Evolutionary conservation across 305 asterid genomes (phyloP), one percentile per base, ranked within the genome.

Genomic region (Fraxinus sp.): DNA sequence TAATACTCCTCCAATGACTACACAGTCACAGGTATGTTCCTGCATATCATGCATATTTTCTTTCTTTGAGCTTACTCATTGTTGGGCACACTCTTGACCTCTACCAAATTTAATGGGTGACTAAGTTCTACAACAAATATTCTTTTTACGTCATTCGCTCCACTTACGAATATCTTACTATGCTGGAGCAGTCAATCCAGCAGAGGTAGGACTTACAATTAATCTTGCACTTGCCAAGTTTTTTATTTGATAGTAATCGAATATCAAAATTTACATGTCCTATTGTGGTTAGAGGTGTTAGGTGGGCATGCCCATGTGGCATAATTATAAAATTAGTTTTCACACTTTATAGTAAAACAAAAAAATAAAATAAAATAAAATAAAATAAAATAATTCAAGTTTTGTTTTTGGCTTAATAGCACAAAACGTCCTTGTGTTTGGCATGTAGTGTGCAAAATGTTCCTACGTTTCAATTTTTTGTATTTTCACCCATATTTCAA

Each of bases 1-100:
- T 83, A 92, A 78, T 86, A 96, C 99, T 76, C 98, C 98, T 76
- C 98, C 98, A 44, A 88, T 94, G 91, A 89, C 93, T 74, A 16
- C 91, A 52, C 94, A 91, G 22, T 84, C 91, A 83, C 98, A 94
- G 98, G 99, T 95, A 88, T 82, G 72, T 39, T 81, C 55, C 77
- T 76, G 36, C 30, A 16, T 13, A 18, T 44, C 32, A 77, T 83
- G 52, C 30, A 46, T 32, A 83, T 78, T 79, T 82, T 75, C 70
- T 26, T 76, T 37, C 49, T 49, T 66, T 75, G 76, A 44, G 81
- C 74, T 59, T 79, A 70, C 13, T 81, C 83, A 16, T 78, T 71
- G 80, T 44, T 74, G 55, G 32, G 66, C 81, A 76, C 78, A 55
- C 49, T 46, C 78, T 18, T 77, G 74, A 66, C 14, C 30, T 18